Evolutionary conservation across 208 protist species (phyloP).

Genomic region (Strigomonas galati): DNA sequence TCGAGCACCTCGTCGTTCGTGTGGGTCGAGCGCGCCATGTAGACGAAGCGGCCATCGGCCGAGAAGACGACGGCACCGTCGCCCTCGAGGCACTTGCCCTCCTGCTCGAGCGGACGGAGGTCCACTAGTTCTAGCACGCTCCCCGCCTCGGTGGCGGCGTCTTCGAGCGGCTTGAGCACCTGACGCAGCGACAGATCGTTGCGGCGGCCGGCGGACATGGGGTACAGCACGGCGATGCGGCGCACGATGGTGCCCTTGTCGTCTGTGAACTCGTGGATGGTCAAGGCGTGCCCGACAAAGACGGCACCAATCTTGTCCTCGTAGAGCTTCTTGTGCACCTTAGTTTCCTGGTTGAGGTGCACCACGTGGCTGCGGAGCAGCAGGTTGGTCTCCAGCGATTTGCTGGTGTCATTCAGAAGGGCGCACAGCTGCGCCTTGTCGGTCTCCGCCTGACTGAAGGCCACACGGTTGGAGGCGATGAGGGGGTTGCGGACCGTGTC

Average conservation of each 20-base stretch:
- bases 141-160: constrained; percentile 17
- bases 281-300: constrained; percentile 47
- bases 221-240: constrained; percentile 68
- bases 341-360: constrained; percentile 25
- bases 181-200: constrained; percentile 52
- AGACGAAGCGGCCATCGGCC: constrained; percentile 59
- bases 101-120: constrained; percentile 46
- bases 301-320: constrained; percentile 41
- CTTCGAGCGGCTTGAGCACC: constrained; percentile 41
- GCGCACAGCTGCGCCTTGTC: constrained; percentile 29
- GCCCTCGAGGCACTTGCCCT: constrained; percentile 57
- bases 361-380: constrained; percentile 22
- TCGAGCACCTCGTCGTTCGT: constrained; percentile 58
- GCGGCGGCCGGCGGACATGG: constrained; percentile 48
- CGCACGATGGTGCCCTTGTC: constrained; percentile 43
- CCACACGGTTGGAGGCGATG: constrained; percentile 2
- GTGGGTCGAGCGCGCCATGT: constrained; percentile 55
- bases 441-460: constrained; percentile 22
- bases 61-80: constrained; percentile 61
- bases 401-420: constrained; percentile 18
- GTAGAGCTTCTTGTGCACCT: constrained; percentile 21
- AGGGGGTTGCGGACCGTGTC: constrained; percentile 13
- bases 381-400: constrained; percentile 18
- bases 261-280: constrained; percentile 71
- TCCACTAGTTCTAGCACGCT: constrained; percentile 57